Evolutionary conservation across 192 early-diverging fungal genomes (phyloP), one percentile per base, ranked within the genome.

Genomic region (Lunasporangiospora selenospora): DNA sequence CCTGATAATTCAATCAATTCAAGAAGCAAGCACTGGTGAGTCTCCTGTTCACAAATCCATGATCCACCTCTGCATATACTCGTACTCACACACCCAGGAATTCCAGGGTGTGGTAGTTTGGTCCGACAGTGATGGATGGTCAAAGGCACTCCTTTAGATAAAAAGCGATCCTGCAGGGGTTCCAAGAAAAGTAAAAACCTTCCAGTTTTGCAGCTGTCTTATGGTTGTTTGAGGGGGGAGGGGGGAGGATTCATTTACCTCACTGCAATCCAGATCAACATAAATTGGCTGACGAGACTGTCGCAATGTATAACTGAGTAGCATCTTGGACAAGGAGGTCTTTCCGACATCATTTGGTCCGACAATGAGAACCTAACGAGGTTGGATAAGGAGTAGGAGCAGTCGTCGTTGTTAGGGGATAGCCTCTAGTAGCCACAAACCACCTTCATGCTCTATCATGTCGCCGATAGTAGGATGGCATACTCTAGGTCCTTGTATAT

Each of bases 321-420:
- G 79, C 12, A 93, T 89, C 48, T 93, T 94, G 27, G 85, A 83
- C 18, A 98, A 64, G 0, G 92, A 88, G 2, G 95, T 94, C 73
- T 99, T 99, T 19, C 98, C 98, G 15, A 92, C 85, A 73, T 99
- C 95, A 31, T 89, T 79, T 3, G 96, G 94, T 0, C 98, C 98
- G 0, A 97, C 86, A 13, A 99, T 81, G 76, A 99, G 67, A 1
- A 97, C 90, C 76, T 89, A 64, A 50, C 34, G 6, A 16, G 18
- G 45, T 31, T 5, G 9, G n/a, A n/a, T n/a, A n/a, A n/a, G 46
- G 13, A 9, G 46, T 6, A 30, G 7, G 12, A 6, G 60, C 24
- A 10, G 19, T 26, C 23, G n/a, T 11, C 6, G 46, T 30, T 11
- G 32, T n/a, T n/a, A n/a, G n/a, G n/a, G n/a, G n/a, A n/a, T n/a